These are phyloP conservation scores for Rutstroemia sp. DNA, from an alignment of 2,329 filamentous ascomycete species.

Conservation along the genomic window DNA sequence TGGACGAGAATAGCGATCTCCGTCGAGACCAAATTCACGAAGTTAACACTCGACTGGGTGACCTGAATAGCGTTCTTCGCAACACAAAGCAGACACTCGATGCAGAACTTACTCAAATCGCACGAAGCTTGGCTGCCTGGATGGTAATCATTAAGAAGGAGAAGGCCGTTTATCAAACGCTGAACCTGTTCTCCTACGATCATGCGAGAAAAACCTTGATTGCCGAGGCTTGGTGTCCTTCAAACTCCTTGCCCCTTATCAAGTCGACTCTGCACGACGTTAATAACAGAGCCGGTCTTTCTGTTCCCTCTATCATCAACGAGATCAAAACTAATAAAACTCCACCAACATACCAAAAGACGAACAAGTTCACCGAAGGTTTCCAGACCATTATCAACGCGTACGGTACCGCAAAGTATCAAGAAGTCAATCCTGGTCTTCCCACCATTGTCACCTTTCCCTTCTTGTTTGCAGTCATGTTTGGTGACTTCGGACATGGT, in stretches of 20 bases:
- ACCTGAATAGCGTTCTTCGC: conserved; percentile 83
- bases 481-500: conserved; percentile 94
- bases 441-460: conserved; percentile 96
- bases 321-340: conserved; percentile 96
- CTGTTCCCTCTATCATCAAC: conserved; percentile 98
- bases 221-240: conserved; percentile 95
- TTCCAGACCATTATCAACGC: conserved; percentile 99
- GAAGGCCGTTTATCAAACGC: conserved; percentile 91
- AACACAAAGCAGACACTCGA: conserved; percentile 95
- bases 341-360: conserved; percentile 93
- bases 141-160: conserved; percentile 98
- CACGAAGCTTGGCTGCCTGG: conserved; percentile 87
- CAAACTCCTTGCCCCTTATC: conserved; percentile 80
- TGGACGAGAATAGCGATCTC: conserved; percentile 95
- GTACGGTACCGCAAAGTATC: conserved; percentile 95
- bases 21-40: conserved; percentile 94
- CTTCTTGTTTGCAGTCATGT: conserved; percentile 99
- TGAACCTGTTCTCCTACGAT: conserved; percentile 96
- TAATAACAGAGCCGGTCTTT: conserved; percentile 88
- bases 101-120: conserved; percentile 88
- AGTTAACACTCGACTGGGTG: conserved; percentile 86
- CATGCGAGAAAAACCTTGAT: conserved; percentile 92
- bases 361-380: conserved; percentile 95
- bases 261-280: conserved; percentile 93
- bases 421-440: conserved; percentile 91